These are phyloP conservation scores for Solanum chmielewskii DNA, from an alignment of 257 asterid genomes.

Conservation along the genomic window DNA sequence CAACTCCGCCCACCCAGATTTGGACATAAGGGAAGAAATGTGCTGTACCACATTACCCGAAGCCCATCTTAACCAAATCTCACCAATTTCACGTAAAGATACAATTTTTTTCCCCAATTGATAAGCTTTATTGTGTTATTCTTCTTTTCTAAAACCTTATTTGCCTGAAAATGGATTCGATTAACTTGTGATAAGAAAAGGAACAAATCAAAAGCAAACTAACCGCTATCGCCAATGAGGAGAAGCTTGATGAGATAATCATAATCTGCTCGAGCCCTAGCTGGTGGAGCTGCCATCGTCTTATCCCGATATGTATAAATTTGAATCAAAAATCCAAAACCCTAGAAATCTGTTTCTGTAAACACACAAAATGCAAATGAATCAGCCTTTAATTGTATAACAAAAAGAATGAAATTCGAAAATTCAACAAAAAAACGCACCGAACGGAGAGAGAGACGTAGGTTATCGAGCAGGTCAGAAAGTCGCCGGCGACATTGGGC, in stretches of 20 bases:
- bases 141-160: background rate
- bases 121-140: background rate
- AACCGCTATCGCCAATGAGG: slow-evolving; percentile 27
- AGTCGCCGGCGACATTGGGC: background rate
- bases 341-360: background rate
- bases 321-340: slow-evolving; percentile 1
- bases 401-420: background rate
- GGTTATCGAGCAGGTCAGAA: background rate
- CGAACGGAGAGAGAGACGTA: background rate
- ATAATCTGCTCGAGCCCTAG: slow-evolving; percentile 23
- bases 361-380: background rate
- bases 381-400: background rate
- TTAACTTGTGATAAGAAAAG: background rate
- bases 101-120: background rate
- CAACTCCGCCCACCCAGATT: background rate
- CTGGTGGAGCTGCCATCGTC: slow-evolving; percentile 21
- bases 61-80: background rate
- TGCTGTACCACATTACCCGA: background rate
- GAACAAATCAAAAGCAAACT: background rate
- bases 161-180: background rate
- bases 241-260: slow-evolving; percentile 23
- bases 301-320: background rate
- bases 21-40: background rate
- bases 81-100: background rate
- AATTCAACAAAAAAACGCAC: background rate